phyloP scores from a whole-genome alignment of 2,329 filamentous ascomycete species.

The Stenocarpella maydis region DNA sequence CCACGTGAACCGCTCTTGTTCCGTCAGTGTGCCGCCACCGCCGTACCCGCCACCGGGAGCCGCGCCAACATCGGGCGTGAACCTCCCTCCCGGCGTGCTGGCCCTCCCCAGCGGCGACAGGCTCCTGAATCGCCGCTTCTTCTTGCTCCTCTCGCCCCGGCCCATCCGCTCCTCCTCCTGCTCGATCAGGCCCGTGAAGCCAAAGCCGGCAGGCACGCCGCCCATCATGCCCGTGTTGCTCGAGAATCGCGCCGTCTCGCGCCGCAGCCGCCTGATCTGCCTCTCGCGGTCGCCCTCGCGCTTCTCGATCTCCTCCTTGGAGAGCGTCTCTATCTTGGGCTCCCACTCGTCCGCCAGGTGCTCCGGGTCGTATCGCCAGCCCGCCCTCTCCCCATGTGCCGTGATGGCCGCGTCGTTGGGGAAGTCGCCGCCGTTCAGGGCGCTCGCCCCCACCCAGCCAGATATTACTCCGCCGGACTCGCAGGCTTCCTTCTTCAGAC shows the following conservation, averaged over 20 bases:
- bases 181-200: conserved; percentile 60
- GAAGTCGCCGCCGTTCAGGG: conserved; percentile 70
- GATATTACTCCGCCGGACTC: conserved; percentile 89
- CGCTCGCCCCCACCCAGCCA: conserved; percentile 59
- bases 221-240: conserved; percentile 84
- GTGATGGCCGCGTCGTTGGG: conserved; percentile 82
- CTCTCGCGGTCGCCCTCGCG: conserved; percentile 93
- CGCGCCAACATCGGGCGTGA: conserved; percentile 78
- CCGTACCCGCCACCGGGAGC: conserved; percentile 71
- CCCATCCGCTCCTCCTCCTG: conserved; percentile 85
- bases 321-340: conserved; percentile 80
- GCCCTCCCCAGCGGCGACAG: conserved; percentile 79
- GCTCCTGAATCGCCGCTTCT: conserved; percentile 91
- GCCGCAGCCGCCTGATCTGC: conserved; percentile 83
- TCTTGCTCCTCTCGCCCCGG: conserved; percentile 90
- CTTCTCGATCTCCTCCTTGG: conserved; percentile 97
- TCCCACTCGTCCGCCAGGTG: conserved; percentile 86
- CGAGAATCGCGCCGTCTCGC: conserved; percentile 92
- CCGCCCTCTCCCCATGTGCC: conserved; percentile 59
- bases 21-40: conserved; percentile 71
- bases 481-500: conserved; percentile 94
- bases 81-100: conserved; percentile 73
- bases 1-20: conserved; percentile 84
- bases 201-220: conserved; percentile 68
- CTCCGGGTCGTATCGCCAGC: conserved; percentile 96